Percentiles rank a stretch among this genome's conserved stretches.
These are phyloP conservation scores for Monascus ruber DNA, from an alignment of 2,329 filamentous ascomycete species.

Conservation along the genomic window DNA sequence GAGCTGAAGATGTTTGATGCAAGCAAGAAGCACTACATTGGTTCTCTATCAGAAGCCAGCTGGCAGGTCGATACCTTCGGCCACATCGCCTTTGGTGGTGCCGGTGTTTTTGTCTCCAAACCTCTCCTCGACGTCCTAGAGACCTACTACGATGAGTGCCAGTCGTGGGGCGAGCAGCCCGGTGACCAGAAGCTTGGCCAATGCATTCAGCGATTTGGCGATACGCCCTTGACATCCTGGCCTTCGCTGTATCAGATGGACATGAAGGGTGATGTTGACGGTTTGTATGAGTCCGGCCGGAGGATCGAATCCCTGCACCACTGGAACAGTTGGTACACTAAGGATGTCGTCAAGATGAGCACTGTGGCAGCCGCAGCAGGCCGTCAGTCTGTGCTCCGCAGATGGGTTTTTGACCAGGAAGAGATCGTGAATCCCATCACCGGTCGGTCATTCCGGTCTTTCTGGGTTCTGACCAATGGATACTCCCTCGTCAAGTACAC, in stretches of 20 bases:
- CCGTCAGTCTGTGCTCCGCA: conserved; percentile 30
- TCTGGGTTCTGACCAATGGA: conserved; percentile 35
- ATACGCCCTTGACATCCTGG: conserved; percentile 30
- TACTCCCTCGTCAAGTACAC: conserved; percentile 34
- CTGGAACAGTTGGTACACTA: conserved; percentile 34
- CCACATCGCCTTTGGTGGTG: conserved; percentile 33
- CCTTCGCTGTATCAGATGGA: conserved; percentile 35
- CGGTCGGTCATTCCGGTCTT: conserved; percentile 24
- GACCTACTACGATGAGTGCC: conserved; percentile 30
- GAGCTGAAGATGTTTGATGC: conserved; percentile 29
- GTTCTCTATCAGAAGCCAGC: conserved; percentile 31
- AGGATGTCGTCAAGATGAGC: conserved; percentile 35
- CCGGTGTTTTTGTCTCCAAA: conserved; percentile 33
- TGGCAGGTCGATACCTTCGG: conserved; percentile 35
- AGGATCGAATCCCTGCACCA: conserved; percentile 35
- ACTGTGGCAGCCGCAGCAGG: conserved; percentile 30
- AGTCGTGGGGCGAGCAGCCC: conserved; percentile 31
- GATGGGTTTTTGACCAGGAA: conserved; percentile 34
- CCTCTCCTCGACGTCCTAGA: conserved; percentile 28
- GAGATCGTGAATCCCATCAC: conserved; percentile 23
- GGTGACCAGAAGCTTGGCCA: conserved; percentile 35
- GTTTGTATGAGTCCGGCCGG: conserved; percentile 33
- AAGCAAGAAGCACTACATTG: conserved; percentile 33
- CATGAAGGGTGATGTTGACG: conserved; percentile 30
- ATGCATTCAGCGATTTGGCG: conserved; percentile 30